phyloP scores from a whole-genome alignment of 2,329 filamentous ascomycete genomes.

The Hypoxylon sp. region DNA sequence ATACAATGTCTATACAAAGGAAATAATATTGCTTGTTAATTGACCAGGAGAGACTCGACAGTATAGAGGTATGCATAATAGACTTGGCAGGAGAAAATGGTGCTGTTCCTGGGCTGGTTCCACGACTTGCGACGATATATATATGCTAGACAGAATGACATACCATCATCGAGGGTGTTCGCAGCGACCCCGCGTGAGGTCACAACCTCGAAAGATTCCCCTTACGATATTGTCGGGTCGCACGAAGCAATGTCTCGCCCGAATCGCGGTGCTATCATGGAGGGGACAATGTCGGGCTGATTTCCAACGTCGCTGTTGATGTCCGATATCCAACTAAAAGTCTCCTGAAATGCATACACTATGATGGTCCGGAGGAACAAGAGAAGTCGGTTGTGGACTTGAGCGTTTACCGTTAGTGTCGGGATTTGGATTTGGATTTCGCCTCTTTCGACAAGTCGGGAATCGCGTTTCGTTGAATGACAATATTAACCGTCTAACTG shows the following conservation, averaged over 20 bases:
- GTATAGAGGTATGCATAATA: slow-evolving; percentile 9
- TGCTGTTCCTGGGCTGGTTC: slow-evolving; percentile 11
- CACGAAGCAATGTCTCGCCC: slow-evolving; percentile 40
- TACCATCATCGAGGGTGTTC: slow-evolving; percentile 46
- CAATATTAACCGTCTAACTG: no score
- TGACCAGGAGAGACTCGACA: neutral
- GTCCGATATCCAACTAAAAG: slow-evolving; percentile 17
- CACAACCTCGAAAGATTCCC: slow-evolving; percentile 38
- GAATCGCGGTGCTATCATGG: slow-evolving; percentile 44
- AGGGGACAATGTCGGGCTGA: slow-evolving; percentile 23
- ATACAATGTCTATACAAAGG: slow-evolving; percentile 5
- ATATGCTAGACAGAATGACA: slow-evolving; percentile 24
- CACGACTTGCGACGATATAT: slow-evolving; percentile 26
- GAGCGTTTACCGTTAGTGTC: slow-evolving; percentile 7
- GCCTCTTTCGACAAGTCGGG: slow-evolving; percentile 8
- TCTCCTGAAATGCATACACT: slow-evolving; percentile 25
- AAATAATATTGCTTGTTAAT: neutral
- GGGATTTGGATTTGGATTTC: slow-evolving; percentile 2
- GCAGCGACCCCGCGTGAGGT: slow-evolving; percentile 42
- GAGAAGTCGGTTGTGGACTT: neutral
- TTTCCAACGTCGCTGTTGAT: slow-evolving; percentile 16
- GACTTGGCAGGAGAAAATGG: neutral
- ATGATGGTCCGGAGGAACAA: slow-evolving; percentile 4
- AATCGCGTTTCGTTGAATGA: slow-evolving; percentile 19
- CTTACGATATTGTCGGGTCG: slow-evolving; percentile 41